Conservation (phyloP, 768 basidiomycete genomes). For the Russula abietina region DNA sequence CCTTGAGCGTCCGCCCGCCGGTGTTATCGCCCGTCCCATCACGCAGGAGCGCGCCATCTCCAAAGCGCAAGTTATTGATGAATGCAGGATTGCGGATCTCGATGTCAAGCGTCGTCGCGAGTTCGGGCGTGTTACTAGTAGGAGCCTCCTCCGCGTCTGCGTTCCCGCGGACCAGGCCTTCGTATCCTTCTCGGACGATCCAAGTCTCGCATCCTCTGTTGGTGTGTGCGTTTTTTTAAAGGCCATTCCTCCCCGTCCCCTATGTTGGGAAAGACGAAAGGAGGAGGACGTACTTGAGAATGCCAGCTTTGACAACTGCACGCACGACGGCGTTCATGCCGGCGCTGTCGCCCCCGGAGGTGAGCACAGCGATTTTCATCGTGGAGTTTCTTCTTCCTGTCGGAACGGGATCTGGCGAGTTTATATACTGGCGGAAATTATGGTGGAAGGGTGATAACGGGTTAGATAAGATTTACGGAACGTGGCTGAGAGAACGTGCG, state of each 20-base stretch:
- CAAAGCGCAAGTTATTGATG: constrained; percentile 73
- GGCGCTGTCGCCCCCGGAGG: constrained; percentile 95
- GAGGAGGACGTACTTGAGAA: constrained; percentile 61
- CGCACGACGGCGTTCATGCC: constrained; percentile 97
- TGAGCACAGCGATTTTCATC: constrained; percentile 92
- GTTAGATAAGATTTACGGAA: constrained; percentile 14
- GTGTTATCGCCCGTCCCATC: constrained; percentile 77
- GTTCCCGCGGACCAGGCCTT: constrained; percentile 96
- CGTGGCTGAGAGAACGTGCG: background rate
- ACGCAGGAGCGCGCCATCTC: constrained; percentile 67
- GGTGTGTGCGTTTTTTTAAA: background rate
- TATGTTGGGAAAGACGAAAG: background rate
- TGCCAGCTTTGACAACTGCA: constrained; percentile 86
- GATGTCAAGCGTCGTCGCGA: constrained; percentile 25
- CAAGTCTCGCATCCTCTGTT: constrained; percentile 90
- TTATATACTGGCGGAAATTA: constrained; percentile 15
- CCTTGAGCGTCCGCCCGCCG: constrained; percentile 70
- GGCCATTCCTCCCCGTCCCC: background rate
- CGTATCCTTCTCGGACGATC: constrained; percentile 97
- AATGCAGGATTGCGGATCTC: constrained; percentile 35
- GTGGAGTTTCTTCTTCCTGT: background rate
- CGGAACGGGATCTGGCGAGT: background rate
- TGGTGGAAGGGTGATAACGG: background rate
- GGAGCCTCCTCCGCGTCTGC: constrained; percentile 24
- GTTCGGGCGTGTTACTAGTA: constrained; percentile 23